Evolutionary conservation across 345 rosid genomes (phyloP), one percentile per base, ranked within the genome.

Genomic region (Eucalyptus polyanthemos): DNA sequence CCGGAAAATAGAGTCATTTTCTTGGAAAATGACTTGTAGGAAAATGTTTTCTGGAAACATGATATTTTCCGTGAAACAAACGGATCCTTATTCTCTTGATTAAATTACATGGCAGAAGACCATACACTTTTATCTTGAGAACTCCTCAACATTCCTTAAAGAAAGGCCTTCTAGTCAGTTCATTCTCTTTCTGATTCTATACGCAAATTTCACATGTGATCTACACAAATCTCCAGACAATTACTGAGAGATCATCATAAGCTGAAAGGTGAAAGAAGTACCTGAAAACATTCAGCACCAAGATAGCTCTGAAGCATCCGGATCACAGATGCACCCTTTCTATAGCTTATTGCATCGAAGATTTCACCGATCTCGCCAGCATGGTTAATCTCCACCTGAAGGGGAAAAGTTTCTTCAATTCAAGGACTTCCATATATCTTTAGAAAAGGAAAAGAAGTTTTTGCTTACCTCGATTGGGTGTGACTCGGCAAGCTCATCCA

Each of bases 301-400:
- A 98, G 96, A 91, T 96, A 97, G 93, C 96, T 97, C 92, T 98
- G 99, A 25, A 98, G 95, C 99, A 98, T 98, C 88, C 97, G 96
- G 88, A 98, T 96, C 58, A 98, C 96, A 89, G 97, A 95, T 81
- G 99, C 99, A 90, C 99, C 98, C 93, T 98, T 98, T 90, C 91
- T 93, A 87, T 98, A 98, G 91, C 99, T 98, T 90, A 98, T 98
- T 11, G 97, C 96, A 93, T 98, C 98, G 92, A 98, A 97, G 91
- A 97, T 98, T 91, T 98, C 99, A 88, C 94, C 96, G 88, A 97
- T 95, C 91, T 97, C 97, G 90, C 94, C 92, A 90, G 97, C 98
- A 90, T 93, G 98, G 90, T 96, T 96, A 90, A 98, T 91, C 88
- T 97, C 99, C 87, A 97, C 99, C 99, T 97, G 95, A 60, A 88